Base-by-base conservation (phyloP, 2,329 filamentous ascomycete species). In the Acephala macrosclerotiorum region DNA sequence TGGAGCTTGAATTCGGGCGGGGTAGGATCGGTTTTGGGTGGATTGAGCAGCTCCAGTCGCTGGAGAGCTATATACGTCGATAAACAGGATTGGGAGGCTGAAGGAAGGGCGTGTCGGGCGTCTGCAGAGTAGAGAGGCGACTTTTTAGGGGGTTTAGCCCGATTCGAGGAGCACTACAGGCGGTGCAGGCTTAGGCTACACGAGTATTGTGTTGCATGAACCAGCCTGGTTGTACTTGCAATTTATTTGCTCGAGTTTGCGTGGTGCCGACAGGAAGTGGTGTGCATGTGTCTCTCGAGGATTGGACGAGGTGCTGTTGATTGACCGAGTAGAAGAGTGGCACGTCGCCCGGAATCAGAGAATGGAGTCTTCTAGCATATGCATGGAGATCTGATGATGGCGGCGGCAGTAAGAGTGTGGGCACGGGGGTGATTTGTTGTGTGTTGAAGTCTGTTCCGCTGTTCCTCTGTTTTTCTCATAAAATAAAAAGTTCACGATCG, bases 251-350 rank as follows among this genome's bases (percentile, higher is more conserved):
- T 38, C 8, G 35, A 40, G 55, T 38, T 38, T 53, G 33, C 29
- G 18, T 56, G 53, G 11, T 36, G 63, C 20, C 40, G 60, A 55
- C 38, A 53, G 47, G 64, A 38, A 26, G 22, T 25, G 22, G 29
- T 49, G 56, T 49, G 65, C 22, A 72, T 73, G 71, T 75, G 73
- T 72, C 72, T 65, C 36, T 36, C 61, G 25, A 63, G 71, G 67
- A 74, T 75, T 75, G 73, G 72, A 29, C 11, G 57, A 11, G 45
- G 58, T 61, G 63, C 20, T 53, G 14, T 12, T 53, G 55, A 66
- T 14, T 62, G 68, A 55, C 68, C 68, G 64, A 72, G 69, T 73
- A 71, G 68, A 68, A 72, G 61, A 58, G 47, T 29, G 47, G 70
- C 72, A 73, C 70, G 70, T 74, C 68, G 66, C 58, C 42, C 42